Evolutionary conservation across 2,329 filamentous ascomycete species (phyloP).

Genomic region (Fusarium annulatum): DNA sequence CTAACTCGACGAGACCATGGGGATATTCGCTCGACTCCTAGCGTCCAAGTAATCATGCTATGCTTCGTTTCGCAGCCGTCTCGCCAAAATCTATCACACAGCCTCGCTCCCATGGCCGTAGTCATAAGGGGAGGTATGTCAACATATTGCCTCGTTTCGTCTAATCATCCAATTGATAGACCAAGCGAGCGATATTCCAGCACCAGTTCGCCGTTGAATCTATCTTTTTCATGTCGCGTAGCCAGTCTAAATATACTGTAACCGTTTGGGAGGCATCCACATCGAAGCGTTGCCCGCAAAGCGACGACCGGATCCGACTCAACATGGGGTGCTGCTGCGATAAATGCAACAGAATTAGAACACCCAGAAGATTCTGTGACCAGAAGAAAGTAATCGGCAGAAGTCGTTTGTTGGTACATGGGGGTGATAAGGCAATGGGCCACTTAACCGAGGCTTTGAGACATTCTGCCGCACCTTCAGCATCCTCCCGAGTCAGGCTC

Average conservation of each 20-base stretch:
- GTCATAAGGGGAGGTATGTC: background rate
- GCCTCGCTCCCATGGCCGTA: background rate
- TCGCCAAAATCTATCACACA: background rate
- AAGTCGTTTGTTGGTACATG: constrained; percentile 67
- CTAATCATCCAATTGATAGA: constrained; percentile 55
- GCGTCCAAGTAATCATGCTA: constrained; percentile 5
- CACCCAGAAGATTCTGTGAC: constrained; percentile 70
- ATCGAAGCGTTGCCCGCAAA: constrained; percentile 63
- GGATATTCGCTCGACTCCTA: constrained; percentile 1
- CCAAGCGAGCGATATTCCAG: constrained; percentile 61
- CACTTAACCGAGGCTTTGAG: constrained; percentile 68
- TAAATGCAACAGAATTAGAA: constrained; percentile 67
- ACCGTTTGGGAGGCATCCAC: constrained; percentile 62
- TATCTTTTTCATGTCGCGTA: constrained; percentile 65
- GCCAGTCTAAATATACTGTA: constrained; percentile 67
- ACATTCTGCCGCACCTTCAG: constrained; percentile 65
- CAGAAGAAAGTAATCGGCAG: constrained; percentile 70
- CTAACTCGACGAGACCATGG: background rate
- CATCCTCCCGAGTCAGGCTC: constrained; percentile 64
- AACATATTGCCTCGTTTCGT: background rate
- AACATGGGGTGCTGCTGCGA: constrained; percentile 64
- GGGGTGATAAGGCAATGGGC: constrained; percentile 69
- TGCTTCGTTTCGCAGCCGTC: constrained; percentile 8
- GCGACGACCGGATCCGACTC: constrained; percentile 58
- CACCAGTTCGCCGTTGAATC: constrained; percentile 67